These are phyloP conservation scores for Hypoxylon sp. DNA, from an alignment of 2,329 filamentous ascomycete genomes.

Conservation along the genomic window DNA sequence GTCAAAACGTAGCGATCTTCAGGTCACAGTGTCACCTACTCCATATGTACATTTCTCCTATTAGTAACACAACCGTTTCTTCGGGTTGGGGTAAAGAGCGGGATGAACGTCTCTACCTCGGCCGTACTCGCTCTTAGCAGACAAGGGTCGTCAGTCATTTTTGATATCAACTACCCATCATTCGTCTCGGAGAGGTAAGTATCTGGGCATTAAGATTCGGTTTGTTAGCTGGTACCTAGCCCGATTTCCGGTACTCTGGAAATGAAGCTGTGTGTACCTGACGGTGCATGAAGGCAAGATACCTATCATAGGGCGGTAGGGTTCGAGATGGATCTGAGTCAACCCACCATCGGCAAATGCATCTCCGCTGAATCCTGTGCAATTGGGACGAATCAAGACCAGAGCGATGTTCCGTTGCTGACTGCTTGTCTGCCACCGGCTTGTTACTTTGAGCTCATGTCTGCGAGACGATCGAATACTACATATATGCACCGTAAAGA, in stretches of 20 bases:
- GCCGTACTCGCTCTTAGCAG: slow-evolving; percentile 36
- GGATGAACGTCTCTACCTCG: slow-evolving; percentile 45
- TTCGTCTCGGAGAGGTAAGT: slow-evolving; percentile 25
- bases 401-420: slow-evolving; percentile 24
- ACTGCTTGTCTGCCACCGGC: slow-evolving; percentile 28
- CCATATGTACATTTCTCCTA: slow-evolving; percentile 30
- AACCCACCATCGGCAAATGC: slow-evolving; percentile 46
- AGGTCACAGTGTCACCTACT: slow-evolving; percentile 46
- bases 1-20: slow-evolving; percentile 31
- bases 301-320: slow-evolving; percentile 34
- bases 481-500: slow-evolving; percentile 21
- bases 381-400: slow-evolving; percentile 39
- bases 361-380: slow-evolving; percentile 39
- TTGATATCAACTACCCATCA: slow-evolving; percentile 25
- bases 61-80: slow-evolving; percentile 40
- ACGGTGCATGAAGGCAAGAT: slow-evolving; percentile 26
- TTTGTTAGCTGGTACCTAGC: slow-evolving; percentile 21
- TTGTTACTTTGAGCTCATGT: slow-evolving; percentile 25
- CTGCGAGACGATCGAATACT: slow-evolving; percentile 28
- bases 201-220: slow-evolving; percentile 13
- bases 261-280: slow-evolving; percentile 31
- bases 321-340: slow-evolving; percentile 45
- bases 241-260: slow-evolving; percentile 38
- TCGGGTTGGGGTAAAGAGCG: slow-evolving; percentile 42
- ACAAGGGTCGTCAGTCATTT: slow-evolving; percentile 25